Conservation (phyloP, 2,329 filamentous ascomycete species). For the Sphaerulina vaccinii region DNA sequence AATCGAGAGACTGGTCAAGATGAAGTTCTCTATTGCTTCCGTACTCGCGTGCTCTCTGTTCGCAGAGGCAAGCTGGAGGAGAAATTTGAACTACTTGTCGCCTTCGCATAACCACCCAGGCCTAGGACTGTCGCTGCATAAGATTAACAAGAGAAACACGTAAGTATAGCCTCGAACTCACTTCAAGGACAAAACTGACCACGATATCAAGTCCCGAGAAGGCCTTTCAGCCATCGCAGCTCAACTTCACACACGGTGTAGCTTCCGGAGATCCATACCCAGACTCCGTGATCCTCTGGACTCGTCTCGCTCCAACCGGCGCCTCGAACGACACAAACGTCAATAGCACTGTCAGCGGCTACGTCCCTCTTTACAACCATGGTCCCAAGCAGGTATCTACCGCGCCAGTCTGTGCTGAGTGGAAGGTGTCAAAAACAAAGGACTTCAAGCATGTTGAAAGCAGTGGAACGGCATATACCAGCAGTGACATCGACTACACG, state of each 20-base stretch:
- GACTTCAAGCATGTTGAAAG: slow-evolving; percentile 52
- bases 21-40: slow-evolving; percentile 20
- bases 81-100: slow-evolving; percentile 66
- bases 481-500: slow-evolving; percentile 72
- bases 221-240: slow-evolving; percentile 45
- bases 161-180: slow-evolving; percentile 2
- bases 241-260: slow-evolving; percentile 62
- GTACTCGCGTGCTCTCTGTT: slow-evolving; percentile 18
- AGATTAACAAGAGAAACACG: slow-evolving; percentile 56
- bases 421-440: slow-evolving; percentile 56
- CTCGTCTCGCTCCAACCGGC: slow-evolving; percentile 40
- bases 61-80: slow-evolving; percentile 31
- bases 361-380: slow-evolving; percentile 55
- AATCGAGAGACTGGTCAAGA: slow-evolving; percentile 6
- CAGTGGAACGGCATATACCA: slow-evolving; percentile 64
- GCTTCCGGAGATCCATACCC: slow-evolving; percentile 47
- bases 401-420: slow-evolving; percentile 66
- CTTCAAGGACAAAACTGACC: background rate
- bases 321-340: slow-evolving; percentile 40
- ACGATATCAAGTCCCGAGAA: slow-evolving; percentile 41
- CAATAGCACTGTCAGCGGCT: slow-evolving; percentile 57
- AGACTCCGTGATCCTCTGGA: slow-evolving; percentile 44
- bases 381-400: slow-evolving; percentile 56
- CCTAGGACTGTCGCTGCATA: slow-evolving; percentile 64
- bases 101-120: slow-evolving; percentile 64